Base-by-base conservation (phyloP, 2,329 filamentous ascomycete species). In the Cladosporium sp. region DNA sequence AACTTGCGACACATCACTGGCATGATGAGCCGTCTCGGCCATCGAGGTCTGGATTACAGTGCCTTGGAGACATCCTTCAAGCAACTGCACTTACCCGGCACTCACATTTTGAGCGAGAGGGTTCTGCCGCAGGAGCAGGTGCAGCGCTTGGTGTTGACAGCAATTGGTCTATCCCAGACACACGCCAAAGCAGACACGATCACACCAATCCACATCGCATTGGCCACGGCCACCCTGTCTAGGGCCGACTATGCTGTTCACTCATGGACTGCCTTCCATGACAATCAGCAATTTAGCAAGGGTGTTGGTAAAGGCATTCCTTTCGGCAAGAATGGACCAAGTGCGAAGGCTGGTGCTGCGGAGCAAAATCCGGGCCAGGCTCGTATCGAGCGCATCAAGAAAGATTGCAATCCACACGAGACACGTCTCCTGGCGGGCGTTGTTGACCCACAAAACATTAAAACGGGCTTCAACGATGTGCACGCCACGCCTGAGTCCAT, bases 381-480 rank as follows among this genome's bases (percentile, higher is more conserved):
- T 14, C 54, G 73, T 39, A 71, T 85, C 17, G 78, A 77, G 25
- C 76, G 78, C 43, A 68, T 84, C 59, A 80, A 78, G 61, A 80
- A 80, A 66, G 85, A 79, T 42, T 85, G 83, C 65, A 92, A 88
- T 59, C 81, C 86, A 54, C 87, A 96, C 64, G 94, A 97, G 73
- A 90, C 90, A 72, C 88, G 87, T 65, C 81, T 99, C 7, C 78
- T 96, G 47, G 83, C 84, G 3, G 92, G 93, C 9, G 87, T 97
- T 3, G 86, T 96, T 37, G 86, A 96, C 69, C 85, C 90, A 6
- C 81, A 87, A 49, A 89, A 89, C 67, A 90, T 99, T 64, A 86
- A 86, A 61, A 95, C 90, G 0, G 95, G 90, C 0, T 99, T 97
- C 70, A 81, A 84, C 22, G 89, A 96, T 70, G 88, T 99, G 19